Base-by-base conservation (phyloP, 208 protist species). In the Crithidia fasciculata region DNA sequence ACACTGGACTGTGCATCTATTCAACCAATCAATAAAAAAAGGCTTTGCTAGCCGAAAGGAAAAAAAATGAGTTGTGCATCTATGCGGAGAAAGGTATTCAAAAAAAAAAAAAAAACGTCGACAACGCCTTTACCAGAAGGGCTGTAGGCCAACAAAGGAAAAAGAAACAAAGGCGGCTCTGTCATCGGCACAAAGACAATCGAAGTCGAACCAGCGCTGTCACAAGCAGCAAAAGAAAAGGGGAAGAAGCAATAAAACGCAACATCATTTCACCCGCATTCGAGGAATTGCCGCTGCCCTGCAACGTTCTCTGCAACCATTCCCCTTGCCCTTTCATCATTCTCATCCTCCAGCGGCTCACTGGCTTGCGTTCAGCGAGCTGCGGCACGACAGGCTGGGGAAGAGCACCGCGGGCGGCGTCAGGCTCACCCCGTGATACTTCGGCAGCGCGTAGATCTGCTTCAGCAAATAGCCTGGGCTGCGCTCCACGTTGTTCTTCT, bases 351-450 rank as follows among this genome's bases (percentile, higher is more conserved):
- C 28, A 28, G 28, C 28, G 28, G 28, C 28, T 63, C 19, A 74
- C 47, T 68, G 61, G 45, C 68, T 74, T 5, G 68, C 61, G 47
- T 45, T 74, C 18, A 80, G 68, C n/a, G 68, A 80, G 15, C 60
- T 74, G 16, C 62, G 47, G 68, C 74, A 74, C 5, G 67, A 80
- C 16, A 80, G 49, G 41, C 60, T 75, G 18, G 76, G 76, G 19
- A 80, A 81, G 7, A 77, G 47, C 52, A 73, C 50, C 43, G 69
- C 69, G 2, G 81, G 61, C n/a, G 54, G 66, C 9, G 82, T 64
- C 15, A 63, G 7, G 58, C 88, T 92, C n/a, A 87, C 88, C 8
- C 74, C 67, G 43, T 82, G 62, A 50, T 80, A 86, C 28, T 71
- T 58, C 16, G 62, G 59, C n/a, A 72, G 63, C 2, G 76, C 63